Evolutionary conservation across 345 rosid species (phyloP).

Genomic region (Gossypium ekmanianum): DNA sequence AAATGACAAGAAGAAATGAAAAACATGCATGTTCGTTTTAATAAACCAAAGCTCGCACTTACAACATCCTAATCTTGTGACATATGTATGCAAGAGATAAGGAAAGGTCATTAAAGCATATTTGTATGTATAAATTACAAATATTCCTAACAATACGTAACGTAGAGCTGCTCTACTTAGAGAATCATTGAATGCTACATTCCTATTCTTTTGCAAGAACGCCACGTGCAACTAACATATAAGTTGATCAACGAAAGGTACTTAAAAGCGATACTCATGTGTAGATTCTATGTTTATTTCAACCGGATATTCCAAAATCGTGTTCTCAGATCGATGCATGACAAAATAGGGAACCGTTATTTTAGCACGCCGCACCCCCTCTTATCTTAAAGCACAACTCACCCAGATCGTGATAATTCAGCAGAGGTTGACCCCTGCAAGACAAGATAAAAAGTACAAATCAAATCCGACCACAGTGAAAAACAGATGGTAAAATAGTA

Average conservation of each 20-base stretch:
- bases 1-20: not conserved
- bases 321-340: not conserved
- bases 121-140: not conserved
- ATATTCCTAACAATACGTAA: not conserved
- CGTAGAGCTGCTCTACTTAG: not conserved
- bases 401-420: constrained; percentile 6
- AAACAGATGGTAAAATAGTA: not conserved
- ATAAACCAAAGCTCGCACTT: not conserved
- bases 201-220: not conserved
- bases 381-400: constrained; percentile 19
- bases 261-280: not conserved
- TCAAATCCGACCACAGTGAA: not conserved
- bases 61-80: not conserved
- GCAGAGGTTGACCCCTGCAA: constrained; percentile 17
- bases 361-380: constrained; percentile 22
- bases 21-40: not conserved
- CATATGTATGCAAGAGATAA: not conserved
- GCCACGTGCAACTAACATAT: constrained; percentile 7
- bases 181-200: not conserved
- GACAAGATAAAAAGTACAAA: not conserved
- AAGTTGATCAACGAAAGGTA: not conserved
- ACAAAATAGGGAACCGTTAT: not conserved
- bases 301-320: not conserved
- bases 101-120: not conserved
- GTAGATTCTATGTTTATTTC: not conserved